A percentile compares a stretch with the other conserved stretches of the same genome.
These are phyloP conservation scores for Cylindrotheca fusiformis DNA, from an alignment of 108 stramenopile species.

Conservation along the genomic window DNA sequence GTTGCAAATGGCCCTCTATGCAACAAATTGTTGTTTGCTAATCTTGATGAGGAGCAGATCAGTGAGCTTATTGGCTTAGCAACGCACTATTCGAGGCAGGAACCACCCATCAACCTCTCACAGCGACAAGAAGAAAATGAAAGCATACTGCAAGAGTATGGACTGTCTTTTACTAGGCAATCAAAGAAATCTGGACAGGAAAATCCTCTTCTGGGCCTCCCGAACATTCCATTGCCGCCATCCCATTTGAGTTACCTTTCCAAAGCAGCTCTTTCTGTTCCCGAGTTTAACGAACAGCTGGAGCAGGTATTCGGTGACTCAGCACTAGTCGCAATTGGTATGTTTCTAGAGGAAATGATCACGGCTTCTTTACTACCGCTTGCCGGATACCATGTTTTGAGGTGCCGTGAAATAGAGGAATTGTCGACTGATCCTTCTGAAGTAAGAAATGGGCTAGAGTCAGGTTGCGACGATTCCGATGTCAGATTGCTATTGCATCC, in stretches of 20 bases:
- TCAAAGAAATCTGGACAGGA: no score
- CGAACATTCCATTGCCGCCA: slow-evolving; percentile 22
- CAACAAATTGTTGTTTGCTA: slow-evolving; percentile 5
- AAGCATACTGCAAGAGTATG: background rate
- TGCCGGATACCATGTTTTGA: slow-evolving; percentile 50
- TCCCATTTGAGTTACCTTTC: slow-evolving; percentile 19
- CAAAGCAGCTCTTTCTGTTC: background rate
- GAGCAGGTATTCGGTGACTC: slow-evolving; percentile 38
- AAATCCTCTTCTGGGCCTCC: slow-evolving; percentile 16
- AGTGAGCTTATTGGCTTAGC: slow-evolving; percentile 28
- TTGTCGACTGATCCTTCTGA: background rate
- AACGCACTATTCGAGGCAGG: background rate
- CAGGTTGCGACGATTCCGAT: background rate
- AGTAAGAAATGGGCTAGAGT: background rate
- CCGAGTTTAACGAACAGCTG: slow-evolving; percentile 4
- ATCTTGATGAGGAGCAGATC: slow-evolving; percentile 7
- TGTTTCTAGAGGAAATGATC: slow-evolving; percentile 60
- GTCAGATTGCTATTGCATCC: slow-evolving; percentile 3
- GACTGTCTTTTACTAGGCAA: no score
- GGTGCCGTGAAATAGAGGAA: slow-evolving; percentile 43
- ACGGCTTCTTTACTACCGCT: slow-evolving; percentile 55
- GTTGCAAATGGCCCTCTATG: slow-evolving; percentile 10
- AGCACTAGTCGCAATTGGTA: slow-evolving; percentile 54
- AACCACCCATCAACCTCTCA: no score
- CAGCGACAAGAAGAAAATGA: no score